Evolutionary conservation across 2,329 filamentous ascomycete species (phyloP).

Genomic region (Xylogone sp.): DNA sequence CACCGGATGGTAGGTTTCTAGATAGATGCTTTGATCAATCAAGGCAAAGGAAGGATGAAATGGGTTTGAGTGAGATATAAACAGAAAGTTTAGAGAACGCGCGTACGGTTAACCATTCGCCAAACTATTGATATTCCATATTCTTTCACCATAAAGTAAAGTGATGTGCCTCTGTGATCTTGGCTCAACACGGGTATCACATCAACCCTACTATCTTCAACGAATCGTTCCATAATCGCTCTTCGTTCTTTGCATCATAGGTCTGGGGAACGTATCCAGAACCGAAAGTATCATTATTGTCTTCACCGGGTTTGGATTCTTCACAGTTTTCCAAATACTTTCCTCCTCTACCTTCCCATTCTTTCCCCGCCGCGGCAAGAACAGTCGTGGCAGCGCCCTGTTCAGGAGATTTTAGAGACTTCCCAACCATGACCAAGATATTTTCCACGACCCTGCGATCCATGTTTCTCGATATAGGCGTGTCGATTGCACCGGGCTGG

Average conservation of each 20-base stretch:
- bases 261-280: constrained; percentile 13
- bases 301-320: constrained; percentile 8
- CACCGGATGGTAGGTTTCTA: too few relatives aligned
- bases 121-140: too few relatives aligned
- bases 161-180: too few relatives aligned
- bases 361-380: constrained; percentile 29
- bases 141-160: too few relatives aligned
- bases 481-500: constrained; percentile 36
- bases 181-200: too few relatives aligned
- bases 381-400: constrained; percentile 38
- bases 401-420: constrained; percentile 24
- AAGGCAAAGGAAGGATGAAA: too few relatives aligned
- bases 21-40: too few relatives aligned
- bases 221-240: constrained; percentile 38
- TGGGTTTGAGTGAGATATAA: too few relatives aligned
- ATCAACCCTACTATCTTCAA: constrained; percentile 27
- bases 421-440: constrained; percentile 2
- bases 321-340: constrained; percentile 40
- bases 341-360: constrained; percentile 39
- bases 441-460: constrained; percentile 1
- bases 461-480: constrained; percentile 28
- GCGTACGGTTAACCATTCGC: too few relatives aligned
- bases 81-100: too few relatives aligned
- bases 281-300: too few relatives aligned
- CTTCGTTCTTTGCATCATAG: constrained; percentile 36